These are phyloP conservation scores for Cordyceps militaris DNA, from an alignment of 2,329 filamentous ascomycete genomes.

Conservation along the genomic window DNA sequence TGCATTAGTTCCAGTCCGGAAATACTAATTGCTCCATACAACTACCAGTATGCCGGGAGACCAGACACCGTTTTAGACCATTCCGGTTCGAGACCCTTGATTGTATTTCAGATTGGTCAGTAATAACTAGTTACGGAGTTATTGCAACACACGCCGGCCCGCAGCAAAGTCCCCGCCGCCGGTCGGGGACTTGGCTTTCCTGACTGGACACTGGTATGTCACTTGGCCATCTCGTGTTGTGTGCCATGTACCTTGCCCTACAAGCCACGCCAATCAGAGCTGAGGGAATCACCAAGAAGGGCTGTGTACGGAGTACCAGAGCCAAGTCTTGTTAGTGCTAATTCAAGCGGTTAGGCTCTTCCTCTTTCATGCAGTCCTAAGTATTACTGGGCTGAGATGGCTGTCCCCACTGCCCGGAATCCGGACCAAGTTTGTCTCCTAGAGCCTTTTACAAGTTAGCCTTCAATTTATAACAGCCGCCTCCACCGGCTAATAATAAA, in stretches of 20 bases:
- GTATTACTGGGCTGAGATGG: slow-evolving; percentile 8
- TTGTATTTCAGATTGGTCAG: no score
- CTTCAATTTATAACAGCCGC: no score
- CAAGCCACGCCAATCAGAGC: not conserved
- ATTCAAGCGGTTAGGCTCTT: not conserved
- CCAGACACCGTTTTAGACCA: no score
- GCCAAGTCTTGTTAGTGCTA: slow-evolving; percentile 7
- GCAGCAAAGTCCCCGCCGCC: not conserved
- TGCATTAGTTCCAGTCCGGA: no score
- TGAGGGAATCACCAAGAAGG: not conserved
- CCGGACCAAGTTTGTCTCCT: slow-evolving; percentile 5
- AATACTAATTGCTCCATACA: no score
- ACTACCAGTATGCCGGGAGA: no score
- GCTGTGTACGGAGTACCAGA: slow-evolving; percentile 6
- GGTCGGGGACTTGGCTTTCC: not conserved
- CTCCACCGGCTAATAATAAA: slow-evolving; percentile 4
- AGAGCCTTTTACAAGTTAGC: no score
- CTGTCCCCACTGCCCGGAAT: slow-evolving; percentile 4
- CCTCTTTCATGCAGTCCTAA: not conserved
- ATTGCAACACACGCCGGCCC: not conserved
- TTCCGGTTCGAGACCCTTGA: no score
- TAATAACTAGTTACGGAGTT: no score
- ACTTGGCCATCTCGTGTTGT: not conserved
- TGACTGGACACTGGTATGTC: not conserved
- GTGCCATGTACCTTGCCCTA: not conserved